A percentile compares a stretch with the other conserved stretches of the same genome.
Conservation (phyloP, 805 yeast species). For the Priceomyces carsonii region DNA sequence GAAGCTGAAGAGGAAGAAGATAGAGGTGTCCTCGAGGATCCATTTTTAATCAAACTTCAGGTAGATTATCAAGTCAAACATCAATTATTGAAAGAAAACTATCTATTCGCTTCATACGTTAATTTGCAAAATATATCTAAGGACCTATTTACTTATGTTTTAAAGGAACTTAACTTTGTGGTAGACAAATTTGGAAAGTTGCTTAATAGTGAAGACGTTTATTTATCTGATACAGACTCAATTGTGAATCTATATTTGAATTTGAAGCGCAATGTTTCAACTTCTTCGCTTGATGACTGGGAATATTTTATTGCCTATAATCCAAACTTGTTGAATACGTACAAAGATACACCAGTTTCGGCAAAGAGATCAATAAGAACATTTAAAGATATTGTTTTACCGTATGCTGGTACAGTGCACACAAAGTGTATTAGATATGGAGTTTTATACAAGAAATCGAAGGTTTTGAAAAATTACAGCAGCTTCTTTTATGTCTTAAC, state of each 20-base stretch:
- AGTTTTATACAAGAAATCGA: slow-evolving; percentile 39
- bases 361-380: slow-evolving; percentile 50
- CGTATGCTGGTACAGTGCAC: slow-evolving; percentile 39
- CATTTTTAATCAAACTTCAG: slow-evolving; percentile 39
- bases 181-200: slow-evolving; percentile 35
- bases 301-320: slow-evolving; percentile 37
- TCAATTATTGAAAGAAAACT: slow-evolving; percentile 42
- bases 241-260: slow-evolving; percentile 22
- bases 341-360: slow-evolving; percentile 37
- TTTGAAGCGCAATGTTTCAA: slow-evolving; percentile 25
- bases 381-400: slow-evolving; percentile 35
- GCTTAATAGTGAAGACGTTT: slow-evolving; percentile 21
- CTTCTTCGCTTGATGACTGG: slow-evolving; percentile 35
- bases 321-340: slow-evolving; percentile 58
- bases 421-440: slow-evolving; percentile 43
- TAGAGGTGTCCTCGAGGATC: slow-evolving; percentile 34
- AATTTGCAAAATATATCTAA: slow-evolving; percentile 42
- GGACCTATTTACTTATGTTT: slow-evolving; percentile 37
- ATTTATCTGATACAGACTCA: slow-evolving; percentile 10
- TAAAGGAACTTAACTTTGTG: slow-evolving; percentile 34
- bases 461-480: slow-evolving; percentile 40
- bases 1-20: slow-evolving; percentile 24
- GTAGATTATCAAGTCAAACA: slow-evolving; percentile 42
- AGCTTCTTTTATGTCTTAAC: slow-evolving; percentile 39
- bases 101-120: slow-evolving; percentile 41